Evolutionary conservation across 2,329 filamentous ascomycete species (phyloP).

Genomic region (Apiospora malaysiana): DNA sequence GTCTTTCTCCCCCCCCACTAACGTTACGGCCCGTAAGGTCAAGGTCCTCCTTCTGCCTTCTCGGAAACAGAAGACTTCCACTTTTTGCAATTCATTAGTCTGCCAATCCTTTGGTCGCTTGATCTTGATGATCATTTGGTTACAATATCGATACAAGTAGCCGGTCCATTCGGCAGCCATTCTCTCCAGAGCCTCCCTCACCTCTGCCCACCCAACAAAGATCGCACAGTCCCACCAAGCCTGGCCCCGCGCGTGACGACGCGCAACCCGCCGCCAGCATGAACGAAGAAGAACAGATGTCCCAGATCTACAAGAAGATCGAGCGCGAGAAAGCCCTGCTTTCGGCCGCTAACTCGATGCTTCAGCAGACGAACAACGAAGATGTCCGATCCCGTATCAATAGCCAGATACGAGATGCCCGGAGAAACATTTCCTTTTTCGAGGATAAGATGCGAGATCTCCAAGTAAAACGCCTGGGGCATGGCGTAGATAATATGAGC

Average conservation of each 20-base stretch:
- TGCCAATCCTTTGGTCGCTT: slow-evolving; percentile 8
- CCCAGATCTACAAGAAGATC: slow-evolving; percentile 94
- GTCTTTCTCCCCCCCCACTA: slow-evolving; percentile 13
- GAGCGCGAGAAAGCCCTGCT: slow-evolving; percentile 96
- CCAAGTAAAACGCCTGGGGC: slow-evolving; percentile 77
- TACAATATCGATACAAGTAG: slow-evolving; percentile 6
- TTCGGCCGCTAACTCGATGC: slow-evolving; percentile 92
- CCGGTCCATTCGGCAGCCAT: background rate
- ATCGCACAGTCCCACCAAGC: slow-evolving; percentile 11
- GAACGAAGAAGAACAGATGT: slow-evolving; percentile 69
- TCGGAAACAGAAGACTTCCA: slow-evolving; percentile 15
- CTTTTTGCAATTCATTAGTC: slow-evolving; percentile 14
- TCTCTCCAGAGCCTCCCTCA: background rate
- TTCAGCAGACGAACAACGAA: slow-evolving; percentile 93
- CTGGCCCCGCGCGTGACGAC: slow-evolving; percentile 44
- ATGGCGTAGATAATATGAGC: slow-evolving; percentile 71
- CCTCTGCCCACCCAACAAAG: slow-evolving; percentile 14
- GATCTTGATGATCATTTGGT: slow-evolving; percentile 15
- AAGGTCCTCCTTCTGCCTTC: slow-evolving; percentile 18
- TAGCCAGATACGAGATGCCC: slow-evolving; percentile 90
- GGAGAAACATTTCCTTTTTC: slow-evolving; percentile 93
- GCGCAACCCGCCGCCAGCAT: slow-evolving; percentile 54
- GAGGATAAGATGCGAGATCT: slow-evolving; percentile 90
- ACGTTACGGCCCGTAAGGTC: slow-evolving; percentile 19
- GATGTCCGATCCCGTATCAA: slow-evolving; percentile 89